Base-by-base conservation (phyloP, 176 grass and related monocot genomes). In the Tillandsia fasciculata region DNA sequence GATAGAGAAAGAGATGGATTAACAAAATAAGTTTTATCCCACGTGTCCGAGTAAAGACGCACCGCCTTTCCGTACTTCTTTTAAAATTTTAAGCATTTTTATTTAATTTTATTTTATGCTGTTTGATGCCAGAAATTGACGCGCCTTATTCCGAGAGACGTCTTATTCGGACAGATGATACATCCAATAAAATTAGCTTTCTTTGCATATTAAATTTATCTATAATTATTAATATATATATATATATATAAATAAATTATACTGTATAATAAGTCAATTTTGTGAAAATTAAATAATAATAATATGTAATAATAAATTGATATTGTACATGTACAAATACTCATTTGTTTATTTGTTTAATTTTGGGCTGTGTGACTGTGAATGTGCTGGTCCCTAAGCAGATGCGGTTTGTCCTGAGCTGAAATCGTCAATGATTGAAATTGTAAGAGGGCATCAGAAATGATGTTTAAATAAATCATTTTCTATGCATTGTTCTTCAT, bases 341-440 rank as follows among this genome's bases (percentile, higher is more conserved):
- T 2, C 23, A 13, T 68, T 68, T 12, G n/a, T 67, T 48, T 50
- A 10, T 66, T 66, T 65, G 51, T 66, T 11, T 77, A 51, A 69
- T 69, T 69, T 42, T 42, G 33, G 33, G 0, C 5, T 42, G 6
- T 42, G 33, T 42, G 33, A 42, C 33, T 42, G 29, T 33, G 33
- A 42, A 23, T 11, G 26, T 54, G 67, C 8, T 78, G 76, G 76
- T 78, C 76, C 76, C 51, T 52, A 78, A 70, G 67, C 50, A 49
- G 66, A 68, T 71, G 53, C 29, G 53, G 64, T 70, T 69, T 78
- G 76, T 66, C 64, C 18, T 68, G 56, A 77, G 65, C 29, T 57
- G 33, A 42, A 53, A 49, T 70, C 70, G 71, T 78, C 76, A 78
- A 78, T 78, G 67, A 71, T 78, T 78, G 51, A 78, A 63, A 49